Conservation (phyloP, 1,284 basidiomycete genomes). For the Rhodotorula glutinis region DNA sequence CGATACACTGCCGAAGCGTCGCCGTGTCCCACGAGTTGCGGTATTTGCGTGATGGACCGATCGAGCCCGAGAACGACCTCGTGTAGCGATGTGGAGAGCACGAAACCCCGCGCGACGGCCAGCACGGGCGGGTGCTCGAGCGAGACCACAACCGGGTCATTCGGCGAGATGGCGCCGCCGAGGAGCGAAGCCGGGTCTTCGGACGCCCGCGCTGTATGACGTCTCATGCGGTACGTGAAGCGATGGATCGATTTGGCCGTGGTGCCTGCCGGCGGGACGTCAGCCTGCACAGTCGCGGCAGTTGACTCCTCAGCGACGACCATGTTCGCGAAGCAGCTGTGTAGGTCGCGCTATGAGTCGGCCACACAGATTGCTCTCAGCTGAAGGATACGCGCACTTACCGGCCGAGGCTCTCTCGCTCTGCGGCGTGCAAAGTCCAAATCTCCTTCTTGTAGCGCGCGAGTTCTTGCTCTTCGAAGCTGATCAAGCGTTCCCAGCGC, state of each 20-base stretch:
- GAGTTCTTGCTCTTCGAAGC: slow-evolving; percentile 84
- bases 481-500: slow-evolving; percentile 82
- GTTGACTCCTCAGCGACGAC: slow-evolving; percentile 53
- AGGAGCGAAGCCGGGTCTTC: slow-evolving; percentile 56
- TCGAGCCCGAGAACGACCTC: slow-evolving; percentile 75
- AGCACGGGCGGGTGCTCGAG: slow-evolving; percentile 80
- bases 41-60: slow-evolving; percentile 60
- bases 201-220: background rate
- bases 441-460: slow-evolving; percentile 80
- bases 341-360: no score
- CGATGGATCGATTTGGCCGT: slow-evolving; percentile 50
- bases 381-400: slow-evolving; percentile 45
- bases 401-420: slow-evolving; percentile 73
- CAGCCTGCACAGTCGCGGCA: slow-evolving; percentile 6
- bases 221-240: slow-evolving; percentile 63
- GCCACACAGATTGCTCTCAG: no score
- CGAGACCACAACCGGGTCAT: slow-evolving; percentile 74
- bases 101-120: slow-evolving; percentile 78
- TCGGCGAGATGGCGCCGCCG: slow-evolving; percentile 70
- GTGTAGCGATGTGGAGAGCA: slow-evolving; percentile 65
- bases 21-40: slow-evolving; percentile 44
- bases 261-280: slow-evolving; percentile 46
- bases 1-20: slow-evolving; percentile 59
- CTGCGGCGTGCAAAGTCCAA: slow-evolving; percentile 81
- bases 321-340: slow-evolving; percentile 70